These are phyloP conservation scores for Cyberlindnera misumaiensis DNA, from an alignment of 805 yeast species.

Conservation along the genomic window DNA sequence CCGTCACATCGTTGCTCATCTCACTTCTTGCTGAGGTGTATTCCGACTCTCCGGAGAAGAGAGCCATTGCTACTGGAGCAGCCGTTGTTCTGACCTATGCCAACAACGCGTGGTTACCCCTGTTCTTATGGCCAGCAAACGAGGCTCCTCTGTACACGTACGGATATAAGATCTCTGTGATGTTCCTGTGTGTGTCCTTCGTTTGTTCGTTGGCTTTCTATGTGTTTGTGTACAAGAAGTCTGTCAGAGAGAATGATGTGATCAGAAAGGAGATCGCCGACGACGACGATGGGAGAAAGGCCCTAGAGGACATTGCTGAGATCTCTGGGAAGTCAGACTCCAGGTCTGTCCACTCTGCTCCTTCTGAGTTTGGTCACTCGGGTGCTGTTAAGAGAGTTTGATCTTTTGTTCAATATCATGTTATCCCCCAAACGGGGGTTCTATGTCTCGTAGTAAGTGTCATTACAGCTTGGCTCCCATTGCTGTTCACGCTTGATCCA, in stretches of 20 bases:
- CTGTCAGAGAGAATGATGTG: neutral
- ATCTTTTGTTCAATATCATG: too few species aligned
- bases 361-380: too few species aligned
- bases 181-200: conserved; percentile 3
- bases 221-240: neutral
- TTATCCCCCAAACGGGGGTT: too few species aligned
- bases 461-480: too few species aligned
- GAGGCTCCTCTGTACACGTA: conserved; percentile 37
- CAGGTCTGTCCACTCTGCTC: too few species aligned
- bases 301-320: too few species aligned
- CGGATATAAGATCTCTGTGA: conserved; percentile 24
- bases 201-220: neutral
- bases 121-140: conserved; percentile 35
- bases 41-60: conserved; percentile 30
- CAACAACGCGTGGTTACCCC: conserved; percentile 37
- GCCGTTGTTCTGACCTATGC: conserved; percentile 38
- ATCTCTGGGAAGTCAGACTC: too few species aligned
- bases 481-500: too few species aligned
- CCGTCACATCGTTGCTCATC: conserved; percentile 8
- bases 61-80: conserved; percentile 34
- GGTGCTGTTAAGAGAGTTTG: too few species aligned
- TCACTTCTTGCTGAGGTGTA: conserved; percentile 13
- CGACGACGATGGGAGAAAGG: too few species aligned
- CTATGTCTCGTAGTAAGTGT: too few species aligned
- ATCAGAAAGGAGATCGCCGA: neutral